These are phyloP conservation scores for Neonothopanus nambi DNA, from an alignment of 1,284 basidiomycete species.

Conservation along the genomic window DNA sequence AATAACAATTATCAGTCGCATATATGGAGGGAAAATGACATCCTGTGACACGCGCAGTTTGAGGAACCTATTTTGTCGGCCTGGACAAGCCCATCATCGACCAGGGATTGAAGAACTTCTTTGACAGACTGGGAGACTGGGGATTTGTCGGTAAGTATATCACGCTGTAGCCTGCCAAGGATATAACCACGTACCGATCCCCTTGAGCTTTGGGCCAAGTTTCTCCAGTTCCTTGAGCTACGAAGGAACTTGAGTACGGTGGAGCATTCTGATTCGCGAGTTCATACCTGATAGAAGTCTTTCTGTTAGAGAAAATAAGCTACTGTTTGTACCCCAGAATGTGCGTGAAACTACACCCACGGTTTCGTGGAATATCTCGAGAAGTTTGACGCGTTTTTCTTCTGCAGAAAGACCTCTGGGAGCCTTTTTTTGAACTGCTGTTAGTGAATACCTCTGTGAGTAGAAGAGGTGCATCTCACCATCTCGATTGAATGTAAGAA, in stretches of 20 bases:
- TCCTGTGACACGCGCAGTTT: slow-evolving; percentile 64
- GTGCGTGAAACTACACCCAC: slow-evolving; percentile 45
- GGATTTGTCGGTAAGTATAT: background rate
- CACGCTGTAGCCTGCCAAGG: background rate
- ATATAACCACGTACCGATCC: slow-evolving; percentile 62
- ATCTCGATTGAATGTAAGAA: too few species aligned
- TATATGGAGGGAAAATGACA: slow-evolving; percentile 15
- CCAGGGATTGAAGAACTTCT: slow-evolving; percentile 82
- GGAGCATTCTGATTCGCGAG: background rate
- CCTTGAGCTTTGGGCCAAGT: slow-evolving; percentile 79
- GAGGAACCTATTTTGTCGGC: slow-evolving; percentile 90
- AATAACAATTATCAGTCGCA: slow-evolving; percentile 5
- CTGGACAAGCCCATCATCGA: slow-evolving; percentile 81
- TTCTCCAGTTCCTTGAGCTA: slow-evolving; percentile 90
- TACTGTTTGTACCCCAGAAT: background rate
- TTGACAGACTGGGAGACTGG: slow-evolving; percentile 86
- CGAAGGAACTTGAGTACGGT: background rate
- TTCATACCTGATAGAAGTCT: slow-evolving; percentile 77
- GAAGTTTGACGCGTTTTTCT: slow-evolving; percentile 76
- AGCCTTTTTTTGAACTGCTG: too few species aligned
- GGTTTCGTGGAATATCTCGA: slow-evolving; percentile 90
- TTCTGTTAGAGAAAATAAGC: slow-evolving; percentile 50
- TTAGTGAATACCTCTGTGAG: too few species aligned
- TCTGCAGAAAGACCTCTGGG: slow-evolving; percentile 78
- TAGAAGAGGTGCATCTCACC: too few species aligned